Evolutionary conservation across 176 grass and related monocot species (phyloP).

Genomic region (Urochloa ruziziensis): DNA sequence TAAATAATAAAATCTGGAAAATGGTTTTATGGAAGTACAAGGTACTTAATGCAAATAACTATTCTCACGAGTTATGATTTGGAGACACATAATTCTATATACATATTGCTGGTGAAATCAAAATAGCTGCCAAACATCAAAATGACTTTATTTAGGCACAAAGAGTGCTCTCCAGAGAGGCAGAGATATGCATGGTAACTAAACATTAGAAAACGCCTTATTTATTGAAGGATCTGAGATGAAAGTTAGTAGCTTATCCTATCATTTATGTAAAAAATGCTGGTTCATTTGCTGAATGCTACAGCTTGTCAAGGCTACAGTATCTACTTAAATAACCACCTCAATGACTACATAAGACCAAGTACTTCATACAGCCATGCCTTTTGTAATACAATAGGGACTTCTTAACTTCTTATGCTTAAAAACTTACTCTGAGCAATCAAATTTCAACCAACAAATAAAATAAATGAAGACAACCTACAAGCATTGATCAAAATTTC

Average conservation of each 20-base stretch:
- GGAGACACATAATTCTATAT: background rate
- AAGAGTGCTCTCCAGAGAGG: background rate
- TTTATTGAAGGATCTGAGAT: background rate
- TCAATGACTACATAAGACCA: background rate
- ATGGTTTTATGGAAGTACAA: background rate
- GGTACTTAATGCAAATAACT: background rate
- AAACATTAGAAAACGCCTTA: background rate
- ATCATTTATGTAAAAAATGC: background rate
- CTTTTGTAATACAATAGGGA: background rate
- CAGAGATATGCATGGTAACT: background rate
- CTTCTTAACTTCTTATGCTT: background rate
- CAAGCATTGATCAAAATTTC: background rate
- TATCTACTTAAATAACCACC: background rate
- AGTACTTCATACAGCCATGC: background rate
- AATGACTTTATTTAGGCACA: background rate
- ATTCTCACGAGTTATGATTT: background rate
- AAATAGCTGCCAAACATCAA: background rate
- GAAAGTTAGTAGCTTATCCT: background rate
- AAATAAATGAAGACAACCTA: background rate
- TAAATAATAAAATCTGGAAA: background rate
- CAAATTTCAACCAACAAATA: background rate
- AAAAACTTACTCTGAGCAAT: slow-evolving; percentile 1
- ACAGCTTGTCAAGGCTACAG: background rate
- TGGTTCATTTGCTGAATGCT: background rate
- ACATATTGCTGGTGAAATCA: background rate